Evolutionary conservation across 148 eudicot genomes (phyloP).

Genomic region (Drosera capensis): DNA sequence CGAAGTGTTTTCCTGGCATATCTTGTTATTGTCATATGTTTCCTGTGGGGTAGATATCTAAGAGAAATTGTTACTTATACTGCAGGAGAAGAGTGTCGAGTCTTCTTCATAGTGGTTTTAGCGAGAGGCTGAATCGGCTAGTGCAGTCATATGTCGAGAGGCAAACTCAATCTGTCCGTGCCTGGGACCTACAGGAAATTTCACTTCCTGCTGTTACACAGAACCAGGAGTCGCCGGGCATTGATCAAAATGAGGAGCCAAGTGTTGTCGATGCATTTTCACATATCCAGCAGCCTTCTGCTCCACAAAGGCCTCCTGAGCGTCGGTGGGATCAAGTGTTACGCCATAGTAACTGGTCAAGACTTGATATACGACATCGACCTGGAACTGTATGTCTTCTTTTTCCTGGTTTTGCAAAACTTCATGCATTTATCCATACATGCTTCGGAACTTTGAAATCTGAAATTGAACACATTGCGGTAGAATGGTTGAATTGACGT

Average conservation of each 20-base stretch:
- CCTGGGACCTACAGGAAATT: slow-evolving; percentile 43
- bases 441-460: neutral
- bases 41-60: neutral
- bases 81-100: slow-evolving; percentile 82
- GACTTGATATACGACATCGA: slow-evolving; percentile 18
- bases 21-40: neutral
- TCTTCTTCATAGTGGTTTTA: slow-evolving; percentile 83
- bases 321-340: slow-evolving; percentile 30
- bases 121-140: slow-evolving; percentile 69
- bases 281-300: slow-evolving; percentile 13
- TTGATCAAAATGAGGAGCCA: slow-evolving; percentile 18
- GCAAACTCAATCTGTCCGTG: slow-evolving; percentile 45
- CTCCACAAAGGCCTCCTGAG: slow-evolving; percentile 17
- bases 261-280: slow-evolving; percentile 18
- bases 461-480: neutral
- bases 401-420: neutral
- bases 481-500: neutral
- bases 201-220: slow-evolving; percentile 21
- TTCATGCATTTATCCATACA: neutral
- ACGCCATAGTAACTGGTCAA: slow-evolving; percentile 27
- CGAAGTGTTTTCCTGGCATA: too few species aligned
- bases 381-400: slow-evolving; percentile 40
- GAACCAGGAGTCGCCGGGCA: slow-evolving; percentile 24
- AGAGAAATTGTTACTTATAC: neutral
- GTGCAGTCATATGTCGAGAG: slow-evolving; percentile 78